Evolutionary conservation across 2,329 filamentous ascomycete genomes (phyloP).

Genomic region (Hirsutella thompsonii): DNA sequence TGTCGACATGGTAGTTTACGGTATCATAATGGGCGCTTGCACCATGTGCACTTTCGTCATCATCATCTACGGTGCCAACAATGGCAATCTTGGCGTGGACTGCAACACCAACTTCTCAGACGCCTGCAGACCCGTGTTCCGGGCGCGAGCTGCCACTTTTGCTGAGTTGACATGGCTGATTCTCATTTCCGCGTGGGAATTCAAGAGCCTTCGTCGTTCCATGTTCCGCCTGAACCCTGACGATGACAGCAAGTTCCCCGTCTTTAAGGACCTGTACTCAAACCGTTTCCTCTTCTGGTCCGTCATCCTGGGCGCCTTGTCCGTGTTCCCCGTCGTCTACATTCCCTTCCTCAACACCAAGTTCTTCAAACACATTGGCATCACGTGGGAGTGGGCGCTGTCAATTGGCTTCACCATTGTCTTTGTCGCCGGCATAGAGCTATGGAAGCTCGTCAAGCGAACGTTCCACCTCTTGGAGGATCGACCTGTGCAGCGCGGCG

Average conservation of each 20-base stretch:
- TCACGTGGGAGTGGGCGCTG: constrained; percentile 65
- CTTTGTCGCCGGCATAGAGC: constrained; percentile 55
- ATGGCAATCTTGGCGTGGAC: constrained; percentile 40
- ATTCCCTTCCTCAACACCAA: constrained; percentile 57
- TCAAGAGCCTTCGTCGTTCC: constrained; percentile 58
- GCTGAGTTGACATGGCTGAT: constrained; percentile 63
- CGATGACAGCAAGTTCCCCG: constrained; percentile 33
- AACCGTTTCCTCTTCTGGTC: constrained; percentile 63
- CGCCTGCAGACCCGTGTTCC: constrained; percentile 48
- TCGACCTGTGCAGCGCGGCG: constrained; percentile 32
- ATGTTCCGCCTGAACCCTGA: constrained; percentile 54
- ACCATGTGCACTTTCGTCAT: constrained; percentile 55
- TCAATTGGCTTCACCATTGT: constrained; percentile 49
- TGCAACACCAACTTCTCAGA: constrained; percentile 50
- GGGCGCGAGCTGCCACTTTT: constrained; percentile 60
- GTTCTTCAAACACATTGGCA: constrained; percentile 60
- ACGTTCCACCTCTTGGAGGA: constrained; percentile 37
- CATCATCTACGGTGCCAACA: constrained; percentile 42
- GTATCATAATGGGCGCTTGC: constrained; percentile 62
- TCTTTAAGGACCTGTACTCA: constrained; percentile 51
- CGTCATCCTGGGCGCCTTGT: constrained; percentile 45
- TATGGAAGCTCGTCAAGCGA: constrained; percentile 60
- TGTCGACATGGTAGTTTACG: constrained; percentile 69
- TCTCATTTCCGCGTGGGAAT: constrained; percentile 65
- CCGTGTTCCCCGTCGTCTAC: constrained; percentile 56